phyloP scores from a whole-genome alignment of 768 basidiomycete species.

The Baorangia bicolor region DNA sequence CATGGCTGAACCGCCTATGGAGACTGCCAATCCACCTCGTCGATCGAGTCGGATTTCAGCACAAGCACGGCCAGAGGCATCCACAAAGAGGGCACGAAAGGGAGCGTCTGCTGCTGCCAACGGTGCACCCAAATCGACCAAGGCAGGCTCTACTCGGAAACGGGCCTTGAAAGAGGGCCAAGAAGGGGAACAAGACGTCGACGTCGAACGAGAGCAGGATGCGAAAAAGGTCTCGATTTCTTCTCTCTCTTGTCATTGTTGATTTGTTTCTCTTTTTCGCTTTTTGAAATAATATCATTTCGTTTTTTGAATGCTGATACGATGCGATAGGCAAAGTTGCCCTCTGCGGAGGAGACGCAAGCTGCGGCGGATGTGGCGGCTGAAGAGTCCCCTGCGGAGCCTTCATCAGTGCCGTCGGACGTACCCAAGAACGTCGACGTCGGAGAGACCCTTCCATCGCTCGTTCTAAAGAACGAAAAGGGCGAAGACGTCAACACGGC shows the following conservation, averaged over 20 bases:
- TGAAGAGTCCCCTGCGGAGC: constrained; percentile 8
- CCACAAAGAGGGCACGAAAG: constrained; percentile 15
- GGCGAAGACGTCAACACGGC: constrained; percentile 73
- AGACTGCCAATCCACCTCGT: constrained; percentile 39
- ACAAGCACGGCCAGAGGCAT: constrained; percentile 40
- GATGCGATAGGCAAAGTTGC: constrained; percentile 18
- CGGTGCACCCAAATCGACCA: constrained; percentile 25
- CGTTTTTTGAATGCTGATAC: background rate
- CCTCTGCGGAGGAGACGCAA: constrained; percentile 10
- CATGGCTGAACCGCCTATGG: constrained; percentile 13
- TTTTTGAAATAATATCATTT: too few relatives aligned
- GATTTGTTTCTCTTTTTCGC: too few relatives aligned
- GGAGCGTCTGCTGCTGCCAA: constrained; percentile 16
- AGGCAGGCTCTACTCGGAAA: constrained; percentile 38
- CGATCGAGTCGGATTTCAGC: constrained; percentile 58
- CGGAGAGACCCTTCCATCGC: constrained; percentile 71
- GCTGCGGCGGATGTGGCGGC: background rate
- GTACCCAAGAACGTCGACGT: constrained; percentile 48
- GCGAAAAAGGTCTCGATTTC: constrained; percentile 23
- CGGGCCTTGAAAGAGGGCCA: constrained; percentile 27
- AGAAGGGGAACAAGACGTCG: constrained; percentile 17
- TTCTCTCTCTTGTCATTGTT: too few relatives aligned
- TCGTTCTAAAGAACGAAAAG: constrained; percentile 83
- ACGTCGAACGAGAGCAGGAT: constrained; percentile 17
- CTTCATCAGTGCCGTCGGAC: background rate